Conservation (phyloP, 805 yeast genomes). For the Cyberlindnera saturnus region DNA sequence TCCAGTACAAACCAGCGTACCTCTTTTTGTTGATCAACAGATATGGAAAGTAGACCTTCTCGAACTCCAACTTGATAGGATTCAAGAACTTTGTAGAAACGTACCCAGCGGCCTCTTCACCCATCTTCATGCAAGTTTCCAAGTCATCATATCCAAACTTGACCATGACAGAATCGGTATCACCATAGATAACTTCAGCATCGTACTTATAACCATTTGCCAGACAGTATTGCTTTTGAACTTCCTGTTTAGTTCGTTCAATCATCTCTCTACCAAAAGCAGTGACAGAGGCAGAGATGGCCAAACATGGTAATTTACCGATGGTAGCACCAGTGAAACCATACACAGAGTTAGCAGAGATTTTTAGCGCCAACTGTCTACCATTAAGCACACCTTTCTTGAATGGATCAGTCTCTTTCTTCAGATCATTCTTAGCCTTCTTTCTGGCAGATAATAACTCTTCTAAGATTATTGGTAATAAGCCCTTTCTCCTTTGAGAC, state of each 20-base stretch:
- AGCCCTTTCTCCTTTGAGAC: conserved; percentile 63
- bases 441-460: conserved; percentile 91
- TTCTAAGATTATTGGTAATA: conserved; percentile 84
- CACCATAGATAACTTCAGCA: conserved; percentile 93
- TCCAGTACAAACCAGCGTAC: conserved; percentile 97
- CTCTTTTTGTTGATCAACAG: conserved; percentile 90
- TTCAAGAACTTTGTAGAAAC: conserved; percentile 74
- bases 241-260: conserved; percentile 82
- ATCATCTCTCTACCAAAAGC: conserved; percentile 97
- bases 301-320: conserved; percentile 94
- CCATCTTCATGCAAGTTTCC: conserved; percentile 80
- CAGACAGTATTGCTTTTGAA: conserved; percentile 72
- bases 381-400: conserved; percentile 92
- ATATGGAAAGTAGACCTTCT: conserved; percentile 94
- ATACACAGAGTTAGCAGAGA: conserved; percentile 96
- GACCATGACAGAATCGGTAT: conserved; percentile 99
- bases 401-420: conserved; percentile 91
- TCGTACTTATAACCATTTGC: conserved; percentile 80
- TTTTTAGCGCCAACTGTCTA: conserved; percentile 91
- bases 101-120: conserved; percentile 87
- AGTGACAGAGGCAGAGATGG: conserved; percentile 92
- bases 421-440: conserved; percentile 83
- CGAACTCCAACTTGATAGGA: conserved; percentile 94
- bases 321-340: conserved; percentile 99
- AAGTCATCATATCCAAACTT: conserved; percentile 84